Base-by-base conservation (phyloP, 1,284 basidiomycete species). In the Phellinidium pouzarii region DNA sequence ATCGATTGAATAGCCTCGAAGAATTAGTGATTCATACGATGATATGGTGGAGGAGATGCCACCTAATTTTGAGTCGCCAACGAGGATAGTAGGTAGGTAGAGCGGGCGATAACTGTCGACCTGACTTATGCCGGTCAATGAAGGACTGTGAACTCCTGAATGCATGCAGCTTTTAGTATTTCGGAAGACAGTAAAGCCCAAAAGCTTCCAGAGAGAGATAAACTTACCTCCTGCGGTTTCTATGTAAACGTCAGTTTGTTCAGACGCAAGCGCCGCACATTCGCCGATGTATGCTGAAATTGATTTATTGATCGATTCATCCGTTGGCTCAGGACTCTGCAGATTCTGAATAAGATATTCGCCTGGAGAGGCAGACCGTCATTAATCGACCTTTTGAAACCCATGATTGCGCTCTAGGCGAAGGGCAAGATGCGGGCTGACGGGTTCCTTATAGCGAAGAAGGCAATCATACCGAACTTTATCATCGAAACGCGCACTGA, bases 1-100 rank as follows among this genome's bases (percentile, higher is more conserved):
- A 49, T 94, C 91, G 58, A 99, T 74, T 44, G 84, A 83, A 71
- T 94, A 97, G 8, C 95, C 95, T 5, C 93, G 83, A n/a, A 97
- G 68, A 3, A 84, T 64, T 8, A 98, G 80, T 11, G 92, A 89
- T 65, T 99, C 95, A 70, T 93, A 98, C 0, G 95, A 84, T 0
- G 93, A 83, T 53, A 97, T 84, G 0, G 95, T 98, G 0, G 94
- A 89, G 14, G 92, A 95, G 57, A 98, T 98, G 1, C 95, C 95
- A 14, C 95, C 95, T 1, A 99, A 83, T 53, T 83, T 84, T 0
- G 89, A 82, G 50, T 95, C 92, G 0, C 91, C 94, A 37, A 99
- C 74, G 3, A 99, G 78, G 53, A 98, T 72, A 0, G 87, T 88
- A 0, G 95, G 95, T 1, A 97, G 76, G 56, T 90, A 90, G 25